Base-by-base conservation (phyloP, 805 yeast species). In the Priceomyces melissophilus region DNA sequence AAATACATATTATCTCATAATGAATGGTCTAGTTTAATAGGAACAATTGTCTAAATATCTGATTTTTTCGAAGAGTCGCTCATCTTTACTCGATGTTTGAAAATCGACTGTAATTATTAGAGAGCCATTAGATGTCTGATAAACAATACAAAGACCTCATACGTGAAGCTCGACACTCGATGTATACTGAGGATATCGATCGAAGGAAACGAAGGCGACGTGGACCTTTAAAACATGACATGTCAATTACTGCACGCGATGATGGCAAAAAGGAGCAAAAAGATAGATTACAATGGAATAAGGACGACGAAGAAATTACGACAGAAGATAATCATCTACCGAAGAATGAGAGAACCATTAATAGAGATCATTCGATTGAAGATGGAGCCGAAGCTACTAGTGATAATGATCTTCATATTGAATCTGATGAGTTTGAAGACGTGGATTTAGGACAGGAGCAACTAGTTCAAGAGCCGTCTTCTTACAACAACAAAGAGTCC, bases 301-400 rank as follows among this genome's bases (percentile, higher is more conserved):
- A 25, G 12, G 41, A 23, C 12, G 26, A 32, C 10, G 32, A 23
- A n/a, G 39, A 15, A 10, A 73, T 69, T 14, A 23, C 7, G 9
- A 6, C 13, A 10, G 31, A 34, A 7, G 30, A 25, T 27, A 16
- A 7, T 4, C 6, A 17, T 34, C 8, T 10, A 17, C 13, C n/a
- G n/a, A 12, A 9, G 15, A 5, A 20, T 34, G 30, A 11, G n/a
- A 25, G n/a, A 5, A 15, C 6, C 6, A 17, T 25, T 9, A 13
- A 9, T 10, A n/a, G 12, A 16, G 25, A 16, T 10, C 16, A 23
- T 11, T 16, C 16, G 23, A 9, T 37, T 26, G 17, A 20, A 37
- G 72, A 66, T 12, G 67, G 64, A 39, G 73, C 70, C 34, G 70
- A 65, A 38, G 69, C 65, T 7, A 67, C 61, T 20, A 8, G 8